Conservation (phyloP, 1,284 basidiomycete species). For the Laetiporus sulphureus region DNA sequence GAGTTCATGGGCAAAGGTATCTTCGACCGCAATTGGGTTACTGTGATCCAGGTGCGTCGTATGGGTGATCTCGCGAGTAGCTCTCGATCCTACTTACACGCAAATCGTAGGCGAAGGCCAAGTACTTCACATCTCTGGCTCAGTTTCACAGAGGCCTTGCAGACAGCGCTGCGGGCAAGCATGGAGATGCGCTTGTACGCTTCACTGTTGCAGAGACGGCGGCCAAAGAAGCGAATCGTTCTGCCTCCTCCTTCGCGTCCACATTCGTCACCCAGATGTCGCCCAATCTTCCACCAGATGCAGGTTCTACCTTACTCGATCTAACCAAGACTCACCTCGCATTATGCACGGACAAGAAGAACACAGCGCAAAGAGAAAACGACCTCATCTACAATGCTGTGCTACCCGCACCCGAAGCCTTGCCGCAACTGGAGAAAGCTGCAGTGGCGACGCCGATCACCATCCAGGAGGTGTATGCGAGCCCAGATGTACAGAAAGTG, state of each 20-base stretch:
- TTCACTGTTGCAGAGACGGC: conserved; percentile 73
- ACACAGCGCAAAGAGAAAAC: conserved; percentile 83
- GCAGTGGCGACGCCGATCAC: conserved; percentile 24
- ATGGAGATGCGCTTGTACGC: conserved; percentile 84
- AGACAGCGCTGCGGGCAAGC: conserved; percentile 72
- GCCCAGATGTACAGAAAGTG: conserved; percentile 90
- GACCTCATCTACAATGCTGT: conserved; percentile 99
- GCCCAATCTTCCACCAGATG: conserved; percentile 85
- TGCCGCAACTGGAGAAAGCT: conserved; percentile 45
- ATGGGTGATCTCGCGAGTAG: no score
- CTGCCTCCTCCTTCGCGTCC: conserved; percentile 67
- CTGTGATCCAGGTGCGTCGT: conserved; percentile 68
- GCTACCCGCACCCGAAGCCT: conserved; percentile 73
- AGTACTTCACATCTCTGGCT: conserved; percentile 81
- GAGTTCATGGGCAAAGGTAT: conserved; percentile 95
- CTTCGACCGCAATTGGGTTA: conserved; percentile 94
- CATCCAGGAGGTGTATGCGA: conserved; percentile 84
- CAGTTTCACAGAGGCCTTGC: conserved; percentile 85
- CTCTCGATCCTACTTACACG: no score
- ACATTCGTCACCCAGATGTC: conserved; percentile 69
- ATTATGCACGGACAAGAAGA: conserved; percentile 71
- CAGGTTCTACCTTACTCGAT: conserved; percentile 71
- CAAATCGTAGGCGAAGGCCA: conserved; percentile 81
- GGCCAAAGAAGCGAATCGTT: conserved; percentile 80
- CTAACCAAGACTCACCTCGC: conserved; percentile 81